These are phyloP conservation scores for Hypoxylon sp. DNA, from an alignment of 2,329 filamentous ascomycete species.

Conservation along the genomic window DNA sequence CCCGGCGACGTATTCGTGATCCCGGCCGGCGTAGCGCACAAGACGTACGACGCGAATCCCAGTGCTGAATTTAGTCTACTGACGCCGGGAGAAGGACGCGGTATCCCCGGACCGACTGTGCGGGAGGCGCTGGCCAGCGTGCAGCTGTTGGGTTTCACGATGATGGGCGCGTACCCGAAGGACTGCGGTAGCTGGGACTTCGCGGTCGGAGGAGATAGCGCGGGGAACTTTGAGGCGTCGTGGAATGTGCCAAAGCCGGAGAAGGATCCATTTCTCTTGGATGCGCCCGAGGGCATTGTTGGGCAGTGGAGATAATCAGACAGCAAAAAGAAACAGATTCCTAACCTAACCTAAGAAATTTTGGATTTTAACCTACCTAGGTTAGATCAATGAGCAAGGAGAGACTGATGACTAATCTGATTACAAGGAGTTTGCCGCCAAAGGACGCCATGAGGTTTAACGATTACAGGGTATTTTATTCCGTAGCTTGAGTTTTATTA, in stretches of 20 bases:
- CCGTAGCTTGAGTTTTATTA: too few species aligned
- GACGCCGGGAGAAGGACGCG: constrained; percentile 58
- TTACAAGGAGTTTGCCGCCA: too few species aligned
- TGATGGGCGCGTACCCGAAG: constrained; percentile 68
- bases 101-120: constrained; percentile 50
- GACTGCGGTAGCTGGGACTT: constrained; percentile 63
- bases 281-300: not conserved
- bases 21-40: constrained; percentile 66
- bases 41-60: constrained; percentile 59
- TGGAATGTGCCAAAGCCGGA: constrained; percentile 51
- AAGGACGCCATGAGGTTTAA: too few species aligned
- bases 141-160: constrained; percentile 60
- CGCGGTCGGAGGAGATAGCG: constrained; percentile 58
- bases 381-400: too few species aligned
- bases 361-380: too few species aligned
- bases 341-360: too few species aligned
- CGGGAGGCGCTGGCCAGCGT: constrained; percentile 53
- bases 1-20: constrained; percentile 70
- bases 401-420: too few species aligned
- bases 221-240: constrained; percentile 55
- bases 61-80: constrained; percentile 54
- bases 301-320: not conserved
- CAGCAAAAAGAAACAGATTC: too few species aligned
- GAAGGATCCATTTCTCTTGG: not conserved
- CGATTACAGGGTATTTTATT: too few species aligned